Percentiles rank a stretch among this genome's conserved stretches.
phyloP scores from a whole-genome alignment of 306 rosid genomes.

The Echinosophora koreensis region DNA sequence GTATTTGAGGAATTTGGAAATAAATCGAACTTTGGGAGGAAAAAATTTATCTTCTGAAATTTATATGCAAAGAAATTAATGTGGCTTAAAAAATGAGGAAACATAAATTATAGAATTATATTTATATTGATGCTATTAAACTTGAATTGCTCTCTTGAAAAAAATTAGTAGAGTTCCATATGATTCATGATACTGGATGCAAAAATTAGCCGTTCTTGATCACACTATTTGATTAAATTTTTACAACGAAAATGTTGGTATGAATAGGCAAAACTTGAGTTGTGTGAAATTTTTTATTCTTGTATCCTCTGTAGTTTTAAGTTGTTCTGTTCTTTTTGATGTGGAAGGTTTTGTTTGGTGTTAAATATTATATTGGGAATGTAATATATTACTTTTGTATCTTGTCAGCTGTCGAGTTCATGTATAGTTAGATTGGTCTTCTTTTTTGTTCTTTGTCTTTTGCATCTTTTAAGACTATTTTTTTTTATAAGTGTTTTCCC shows the following conservation, averaged over 20 bases:
- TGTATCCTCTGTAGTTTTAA: neutral
- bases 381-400: slow-evolving; percentile 19
- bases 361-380: neutral
- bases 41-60: neutral
- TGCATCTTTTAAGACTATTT: neutral
- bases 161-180: neutral
- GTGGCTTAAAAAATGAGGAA: slow-evolving; percentile 14
- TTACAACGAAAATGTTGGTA: neutral
- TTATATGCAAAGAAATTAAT: neutral
- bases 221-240: slow-evolving; percentile 11
- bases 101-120: neutral
- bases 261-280: neutral
- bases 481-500: neutral
- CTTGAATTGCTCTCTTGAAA: neutral
- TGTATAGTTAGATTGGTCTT: neutral
- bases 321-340: neutral
- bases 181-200: neutral
- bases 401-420: neutral
- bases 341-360: neutral
- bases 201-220: neutral
- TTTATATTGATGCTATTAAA: neutral
- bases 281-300: neutral
- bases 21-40: slow-evolving; percentile 9
- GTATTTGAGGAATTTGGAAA: slow-evolving; percentile 14
- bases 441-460: slow-evolving; percentile 12